phyloP scores from a whole-genome alignment of 495 filamentous ascomycete species.

The Hyaloscypha finlandica region DNA sequence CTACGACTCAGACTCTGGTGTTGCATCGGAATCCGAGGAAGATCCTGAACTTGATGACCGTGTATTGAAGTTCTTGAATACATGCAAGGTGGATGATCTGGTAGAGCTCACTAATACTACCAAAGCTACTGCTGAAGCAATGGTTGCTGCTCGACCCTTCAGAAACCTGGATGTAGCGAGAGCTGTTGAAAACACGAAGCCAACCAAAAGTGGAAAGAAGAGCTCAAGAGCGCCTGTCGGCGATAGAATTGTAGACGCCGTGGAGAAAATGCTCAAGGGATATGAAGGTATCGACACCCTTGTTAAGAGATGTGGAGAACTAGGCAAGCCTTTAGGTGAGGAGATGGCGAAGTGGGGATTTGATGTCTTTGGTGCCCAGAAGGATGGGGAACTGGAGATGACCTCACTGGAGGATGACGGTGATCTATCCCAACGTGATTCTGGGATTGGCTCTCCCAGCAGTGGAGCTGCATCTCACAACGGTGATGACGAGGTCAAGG shows the following conservation, averaged over 20 bases:
- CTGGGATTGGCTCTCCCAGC: slow-evolving; percentile 72
- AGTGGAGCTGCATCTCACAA: slow-evolving; percentile 51
- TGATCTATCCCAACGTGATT: slow-evolving; percentile 50
- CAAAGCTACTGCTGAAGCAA: slow-evolving; percentile 61
- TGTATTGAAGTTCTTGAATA: slow-evolving; percentile 83
- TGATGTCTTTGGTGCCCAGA: slow-evolving; percentile 64
- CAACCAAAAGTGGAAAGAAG: slow-evolving; percentile 43
- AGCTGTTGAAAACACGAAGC: slow-evolving; percentile 52
- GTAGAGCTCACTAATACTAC: slow-evolving; percentile 75
- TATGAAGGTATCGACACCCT: slow-evolving; percentile 77
- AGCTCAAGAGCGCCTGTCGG: slow-evolving; percentile 51
- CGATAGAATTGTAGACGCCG: slow-evolving; percentile 72
- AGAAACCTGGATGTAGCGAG: slow-evolving; percentile 60
- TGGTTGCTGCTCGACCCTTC: slow-evolving; percentile 74
- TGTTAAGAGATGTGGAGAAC: slow-evolving; percentile 66
- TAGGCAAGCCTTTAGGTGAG: slow-evolving; percentile 66
- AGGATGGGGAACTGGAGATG: slow-evolving; percentile 67
- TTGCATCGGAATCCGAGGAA: slow-evolving; percentile 38
- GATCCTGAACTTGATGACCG: slow-evolving; percentile 51
- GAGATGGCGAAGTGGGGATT: slow-evolving; percentile 80
- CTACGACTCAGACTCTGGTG: slow-evolving; percentile 44
- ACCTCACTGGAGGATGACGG: slow-evolving; percentile 54
- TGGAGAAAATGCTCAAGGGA: slow-evolving; percentile 69
- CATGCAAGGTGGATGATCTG: slow-evolving; percentile 68
- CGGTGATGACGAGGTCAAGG: slow-evolving; percentile 48